Conservation (phyloP, 352 stramenopile genomes). For the Phytophthora uliginosa region DNA sequence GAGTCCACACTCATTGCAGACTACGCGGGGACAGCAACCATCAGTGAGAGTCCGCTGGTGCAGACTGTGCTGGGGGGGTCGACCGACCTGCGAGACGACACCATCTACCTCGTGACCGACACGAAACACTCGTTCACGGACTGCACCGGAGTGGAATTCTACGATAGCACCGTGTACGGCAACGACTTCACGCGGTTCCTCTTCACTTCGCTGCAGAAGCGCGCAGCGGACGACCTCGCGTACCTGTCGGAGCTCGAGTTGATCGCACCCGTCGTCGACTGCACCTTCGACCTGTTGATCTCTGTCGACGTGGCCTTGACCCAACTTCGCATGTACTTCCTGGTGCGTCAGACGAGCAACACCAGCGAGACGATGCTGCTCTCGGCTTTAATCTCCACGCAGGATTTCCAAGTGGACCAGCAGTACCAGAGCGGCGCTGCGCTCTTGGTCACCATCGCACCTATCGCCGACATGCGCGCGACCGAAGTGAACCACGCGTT, state of each 20-base stretch:
- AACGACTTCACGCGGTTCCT: conserved; percentile 36
- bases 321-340: conserved; percentile 36
- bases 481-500: conserved; percentile 29
- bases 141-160: conserved; percentile 16
- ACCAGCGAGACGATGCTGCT: conserved; percentile 31
- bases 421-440: conserved; percentile 34
- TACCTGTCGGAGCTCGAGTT: conserved; percentile 34
- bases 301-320: conserved; percentile 22
- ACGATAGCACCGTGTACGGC: conserved; percentile 32
- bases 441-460: conserved; percentile 20
- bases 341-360: conserved; percentile 22
- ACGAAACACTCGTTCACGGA: conserved; percentile 13
- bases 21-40: conserved; percentile 31
- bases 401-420: conserved; percentile 35
- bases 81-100: conserved; percentile 35
- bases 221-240: conserved; percentile 33
- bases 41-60: conserved; percentile 45
- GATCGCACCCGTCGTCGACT: conserved; percentile 34
- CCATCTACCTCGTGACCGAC: conserved; percentile 43
- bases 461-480: conserved; percentile 35
- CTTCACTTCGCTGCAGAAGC: conserved; percentile 25
- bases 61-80: conserved; percentile 25
- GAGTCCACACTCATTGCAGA: conserved; percentile 32
- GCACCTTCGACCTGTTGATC: conserved; percentile 22
- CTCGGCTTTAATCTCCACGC: conserved; percentile 20